Evolutionary conservation across 1,284 basidiomycete genomes (phyloP).

Genomic region (Meira nashicola): DNA sequence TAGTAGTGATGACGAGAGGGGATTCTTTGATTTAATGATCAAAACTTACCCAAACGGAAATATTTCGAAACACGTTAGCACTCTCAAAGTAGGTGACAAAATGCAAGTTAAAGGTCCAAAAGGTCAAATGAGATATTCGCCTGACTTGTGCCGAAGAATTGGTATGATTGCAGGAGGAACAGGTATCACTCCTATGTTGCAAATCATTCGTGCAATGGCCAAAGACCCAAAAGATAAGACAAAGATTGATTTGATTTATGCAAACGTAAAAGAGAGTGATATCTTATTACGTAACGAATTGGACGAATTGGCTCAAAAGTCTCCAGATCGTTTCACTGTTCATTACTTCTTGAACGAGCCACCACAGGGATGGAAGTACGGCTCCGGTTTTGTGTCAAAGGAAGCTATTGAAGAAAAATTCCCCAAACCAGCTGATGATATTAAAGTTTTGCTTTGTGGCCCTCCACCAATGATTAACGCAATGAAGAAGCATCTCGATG

Average conservation of each 20-base stretch:
- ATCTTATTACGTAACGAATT: conserved; percentile 75
- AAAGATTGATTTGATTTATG: conserved; percentile 87
- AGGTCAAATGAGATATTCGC: conserved; percentile 64
- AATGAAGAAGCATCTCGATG: conserved; percentile 91
- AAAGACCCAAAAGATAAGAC: conserved; percentile 81
- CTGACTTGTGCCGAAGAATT: conserved; percentile 58
- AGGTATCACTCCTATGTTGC: conserved; percentile 78
- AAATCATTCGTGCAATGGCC: conserved; percentile 84
- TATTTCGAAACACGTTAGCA: conserved; percentile 74
- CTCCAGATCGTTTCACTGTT: conserved; percentile 67
- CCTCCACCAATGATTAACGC: conserved; percentile 94
- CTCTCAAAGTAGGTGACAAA: conserved; percentile 64
- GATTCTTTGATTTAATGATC: conserved; percentile 91
- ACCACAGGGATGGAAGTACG: conserved; percentile 77
- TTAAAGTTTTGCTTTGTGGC: conserved; percentile 55
- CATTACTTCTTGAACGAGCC: conserved; percentile 90
- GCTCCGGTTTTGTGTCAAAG: conserved; percentile 84
- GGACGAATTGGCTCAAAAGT: conserved; percentile 67
- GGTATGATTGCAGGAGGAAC: conserved; percentile 93
- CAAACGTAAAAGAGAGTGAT: conserved; percentile 67
- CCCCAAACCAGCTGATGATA: conserved; percentile 42
- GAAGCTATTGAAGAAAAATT: conserved; percentile 74
- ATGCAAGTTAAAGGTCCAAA: conserved; percentile 90
- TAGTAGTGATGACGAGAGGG: conserved; percentile 82
- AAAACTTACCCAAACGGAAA: conserved; percentile 98